Conservation (phyloP, 176 grass and related monocot genomes). For the Aegilops umbellulata region DNA sequence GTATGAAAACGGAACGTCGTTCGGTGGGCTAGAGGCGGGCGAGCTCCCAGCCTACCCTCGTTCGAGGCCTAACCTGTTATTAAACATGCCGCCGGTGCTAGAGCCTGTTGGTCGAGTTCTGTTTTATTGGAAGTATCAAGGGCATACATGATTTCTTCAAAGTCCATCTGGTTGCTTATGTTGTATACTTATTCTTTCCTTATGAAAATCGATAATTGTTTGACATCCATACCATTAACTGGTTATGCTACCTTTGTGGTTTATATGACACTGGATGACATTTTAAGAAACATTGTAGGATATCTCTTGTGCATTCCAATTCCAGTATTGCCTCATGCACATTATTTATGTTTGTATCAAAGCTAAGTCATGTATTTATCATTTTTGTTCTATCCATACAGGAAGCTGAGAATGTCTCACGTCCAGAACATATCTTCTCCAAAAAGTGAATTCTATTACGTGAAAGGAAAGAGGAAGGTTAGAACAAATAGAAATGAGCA, state of each 20-base stretch:
- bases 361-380: constrained; percentile 14
- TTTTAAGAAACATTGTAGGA: background rate
- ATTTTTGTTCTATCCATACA: constrained; percentile 47
- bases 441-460: constrained; percentile 57
- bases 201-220: background rate
- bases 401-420: constrained; percentile 82
- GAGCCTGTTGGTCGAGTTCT: background rate
- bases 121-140: background rate
- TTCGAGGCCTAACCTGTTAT: background rate
- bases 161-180: background rate
- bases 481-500: constrained; percentile 62
- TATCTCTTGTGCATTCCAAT: background rate
- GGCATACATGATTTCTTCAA: constrained; percentile 3
- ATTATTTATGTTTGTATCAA: constrained; percentile 22
- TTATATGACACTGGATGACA: background rate
- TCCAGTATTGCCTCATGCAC: constrained; percentile 2
- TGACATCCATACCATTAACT: constrained; percentile 7
- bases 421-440: constrained; percentile 60
- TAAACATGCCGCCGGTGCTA: background rate
- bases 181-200: background rate
- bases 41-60: background rate
- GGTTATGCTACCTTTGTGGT: background rate
- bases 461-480: constrained; percentile 64
- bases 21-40: background rate
- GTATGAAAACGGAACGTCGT: background rate